Evolutionary conservation across 2,329 filamentous ascomycete species (phyloP), one percentile per base, ranked within the genome.

Genomic region (Onygenales sp.): DNA sequence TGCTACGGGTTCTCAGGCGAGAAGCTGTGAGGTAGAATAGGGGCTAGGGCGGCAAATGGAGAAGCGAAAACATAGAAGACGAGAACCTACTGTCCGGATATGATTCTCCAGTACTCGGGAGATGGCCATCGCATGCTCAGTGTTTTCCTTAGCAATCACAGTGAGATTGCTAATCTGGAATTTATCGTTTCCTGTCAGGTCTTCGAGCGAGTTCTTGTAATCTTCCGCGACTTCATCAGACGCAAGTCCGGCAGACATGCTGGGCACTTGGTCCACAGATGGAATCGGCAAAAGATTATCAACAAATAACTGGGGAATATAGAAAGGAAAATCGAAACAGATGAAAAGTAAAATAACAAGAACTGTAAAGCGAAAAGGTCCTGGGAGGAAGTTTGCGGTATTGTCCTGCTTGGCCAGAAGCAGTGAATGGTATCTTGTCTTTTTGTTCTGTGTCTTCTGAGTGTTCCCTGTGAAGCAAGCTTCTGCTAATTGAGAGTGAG

Each of bases 131-230:
- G 93, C 93, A 76, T 96, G 87, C 72, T 95, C 90, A 60, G 91
- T 96, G 66, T 95, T 95, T 72, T 98, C 93, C 71, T 94, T 89
- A 56, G 93, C 93, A 72, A 98, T 97, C 69, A 95, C 84, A 58
- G 93, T 98, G 73, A 98, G 75, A 73, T 94, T 97, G 78, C 87
- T 92, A 71, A 98, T 98, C 73, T 97, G 92, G 72, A 89, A 89
- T 66, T 90, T 86, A 73, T 89, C 89, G 74, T 96, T 96, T 68
- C 85, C 81, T 60, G 87, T 88, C 65, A 98, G 79, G 71, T 96
- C 92, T 74, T 95, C 88, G 68, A 98, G 78, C 52, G 91, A 93
- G 66, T 89, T 87, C 69, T 87, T 88, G 75, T 95, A 98, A 74
- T 97, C 93, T 72, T 92, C 87, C 58, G 91, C 91, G 63, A 98